Conservation (phyloP, 345 rosid species). For the Ricinus communis region DNA sequence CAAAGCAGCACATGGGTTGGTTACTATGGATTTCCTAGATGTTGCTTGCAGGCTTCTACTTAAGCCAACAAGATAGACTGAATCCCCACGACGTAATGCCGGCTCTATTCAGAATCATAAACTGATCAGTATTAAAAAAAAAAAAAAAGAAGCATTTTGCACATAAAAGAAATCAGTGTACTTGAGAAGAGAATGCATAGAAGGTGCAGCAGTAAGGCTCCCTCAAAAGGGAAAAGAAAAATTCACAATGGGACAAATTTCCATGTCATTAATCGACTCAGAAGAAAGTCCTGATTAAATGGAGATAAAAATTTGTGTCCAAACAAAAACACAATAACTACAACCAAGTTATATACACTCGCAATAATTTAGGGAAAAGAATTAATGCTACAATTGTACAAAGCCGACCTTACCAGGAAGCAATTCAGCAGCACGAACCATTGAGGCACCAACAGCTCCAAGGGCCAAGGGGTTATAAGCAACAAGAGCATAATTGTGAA, state of each 20-base stretch:
- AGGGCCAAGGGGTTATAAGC: constrained; percentile 82
- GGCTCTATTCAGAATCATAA: constrained; percentile 56
- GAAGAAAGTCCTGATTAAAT: not conserved
- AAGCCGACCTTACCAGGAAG: constrained; percentile 68
- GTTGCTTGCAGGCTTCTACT: constrained; percentile 90
- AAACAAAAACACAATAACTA: not conserved
- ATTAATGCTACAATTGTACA: not conserved
- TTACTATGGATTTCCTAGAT: constrained; percentile 83
- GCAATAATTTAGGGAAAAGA: not conserved
- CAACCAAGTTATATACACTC: not conserved
- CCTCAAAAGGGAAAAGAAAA: not conserved
- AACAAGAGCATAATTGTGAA: constrained; percentile 90
- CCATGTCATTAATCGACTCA: not conserved
- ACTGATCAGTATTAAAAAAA: not conserved
- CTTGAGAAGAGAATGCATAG: not conserved
- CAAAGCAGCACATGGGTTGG: constrained; percentile 86
- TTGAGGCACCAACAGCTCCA: constrained; percentile 68
- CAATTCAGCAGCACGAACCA: constrained; percentile 85
- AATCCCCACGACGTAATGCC: constrained; percentile 82
- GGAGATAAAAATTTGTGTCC: not conserved
- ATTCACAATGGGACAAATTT: no score
- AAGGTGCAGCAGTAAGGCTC: not conserved
- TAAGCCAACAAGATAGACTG: constrained; percentile 85
- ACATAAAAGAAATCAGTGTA: not conserved
- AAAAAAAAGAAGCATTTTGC: no score